Evolutionary conservation across 106 monocot species (phyloP).

Genomic region (Apostasia shenzhenica): DNA sequence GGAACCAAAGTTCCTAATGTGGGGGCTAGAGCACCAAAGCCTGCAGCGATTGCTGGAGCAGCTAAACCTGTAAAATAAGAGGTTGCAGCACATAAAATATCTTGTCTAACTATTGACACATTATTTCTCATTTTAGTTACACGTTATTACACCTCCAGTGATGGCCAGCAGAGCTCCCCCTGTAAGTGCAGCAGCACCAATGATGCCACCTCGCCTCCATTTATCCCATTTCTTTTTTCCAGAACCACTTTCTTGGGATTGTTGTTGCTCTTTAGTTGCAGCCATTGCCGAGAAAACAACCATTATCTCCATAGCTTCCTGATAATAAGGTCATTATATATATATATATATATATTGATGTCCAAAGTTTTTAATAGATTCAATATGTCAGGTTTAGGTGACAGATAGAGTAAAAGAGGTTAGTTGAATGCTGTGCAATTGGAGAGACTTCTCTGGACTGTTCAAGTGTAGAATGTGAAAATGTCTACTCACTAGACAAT

Average conservation of each 20-base stretch:
- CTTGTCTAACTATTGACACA: neutral
- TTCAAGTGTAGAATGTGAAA: no score
- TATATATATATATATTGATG: no score
- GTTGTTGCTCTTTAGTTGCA: constrained; percentile 59
- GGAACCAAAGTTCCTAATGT: constrained; percentile 86
- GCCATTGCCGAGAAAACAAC: constrained; percentile 97
- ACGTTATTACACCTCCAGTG: constrained; percentile 58
- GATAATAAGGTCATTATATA: neutral
- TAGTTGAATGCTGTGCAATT: no score
- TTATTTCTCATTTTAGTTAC: neutral
- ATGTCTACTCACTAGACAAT: no score
- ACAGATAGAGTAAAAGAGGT: no score
- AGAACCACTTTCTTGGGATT: constrained; percentile 37
- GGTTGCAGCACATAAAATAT: neutral
- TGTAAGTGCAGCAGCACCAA: constrained; percentile 94
- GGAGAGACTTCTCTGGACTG: no score
- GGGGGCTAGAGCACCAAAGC: constrained; percentile 88
- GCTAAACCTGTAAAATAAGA: constrained; percentile 67
- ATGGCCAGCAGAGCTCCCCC: constrained; percentile 89
- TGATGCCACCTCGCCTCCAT: constrained; percentile 94
- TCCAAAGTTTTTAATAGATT: no score
- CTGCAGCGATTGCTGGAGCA: constrained; percentile 99
- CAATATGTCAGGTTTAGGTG: no score
- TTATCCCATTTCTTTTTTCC: constrained; percentile 59
- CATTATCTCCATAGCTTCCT: constrained; percentile 98